Conservation (phyloP, 2,329 filamentous ascomycete genomes). For the Ophiostoma fasciatum region DNA sequence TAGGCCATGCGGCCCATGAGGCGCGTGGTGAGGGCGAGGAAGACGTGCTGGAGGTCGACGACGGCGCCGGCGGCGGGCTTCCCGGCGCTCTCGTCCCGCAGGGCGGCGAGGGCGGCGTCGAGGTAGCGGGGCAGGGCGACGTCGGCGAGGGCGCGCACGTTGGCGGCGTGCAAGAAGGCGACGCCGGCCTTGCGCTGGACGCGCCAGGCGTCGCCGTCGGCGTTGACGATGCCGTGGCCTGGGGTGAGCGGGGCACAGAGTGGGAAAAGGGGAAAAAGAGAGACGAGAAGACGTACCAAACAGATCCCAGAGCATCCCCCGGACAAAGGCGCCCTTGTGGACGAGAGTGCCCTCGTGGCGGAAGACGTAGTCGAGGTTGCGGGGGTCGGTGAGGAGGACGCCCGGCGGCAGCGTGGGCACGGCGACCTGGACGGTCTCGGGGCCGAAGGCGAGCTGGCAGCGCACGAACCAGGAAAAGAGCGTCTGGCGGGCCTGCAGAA, state of each 20-base stretch:
- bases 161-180: slow-evolving; percentile 41
- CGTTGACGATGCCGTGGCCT: slow-evolving; percentile 52
- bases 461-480: slow-evolving; percentile 48
- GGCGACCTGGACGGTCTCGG: slow-evolving; percentile 46
- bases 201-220: slow-evolving; percentile 48
- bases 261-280: neutral
- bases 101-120: slow-evolving; percentile 22
- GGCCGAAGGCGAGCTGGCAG: slow-evolving; percentile 39
- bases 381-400: slow-evolving; percentile 47
- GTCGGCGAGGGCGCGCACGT: slow-evolving; percentile 41
- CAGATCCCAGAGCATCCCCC: slow-evolving; percentile 42
- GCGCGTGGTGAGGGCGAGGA: slow-evolving; percentile 49
- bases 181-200: slow-evolving; percentile 47
- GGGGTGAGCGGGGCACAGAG: neutral
- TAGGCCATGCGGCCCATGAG: slow-evolving; percentile 57
- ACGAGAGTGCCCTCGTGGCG: slow-evolving; percentile 42
- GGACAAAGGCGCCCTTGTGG: slow-evolving; percentile 48
- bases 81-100: slow-evolving; percentile 18
- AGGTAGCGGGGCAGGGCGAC: slow-evolving; percentile 41
- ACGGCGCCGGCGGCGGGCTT: slow-evolving; percentile 13
- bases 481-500: slow-evolving; percentile 42
- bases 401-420: slow-evolving; percentile 48
- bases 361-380: slow-evolving; percentile 47
- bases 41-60: slow-evolving; percentile 43
- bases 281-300: slow-evolving; percentile 28